A percentile compares a stretch with the other conserved stretches of the same genome.
Evolutionary conservation across 306 rosid species (phyloP).

Genomic region (Cicer judaicum): DNA sequence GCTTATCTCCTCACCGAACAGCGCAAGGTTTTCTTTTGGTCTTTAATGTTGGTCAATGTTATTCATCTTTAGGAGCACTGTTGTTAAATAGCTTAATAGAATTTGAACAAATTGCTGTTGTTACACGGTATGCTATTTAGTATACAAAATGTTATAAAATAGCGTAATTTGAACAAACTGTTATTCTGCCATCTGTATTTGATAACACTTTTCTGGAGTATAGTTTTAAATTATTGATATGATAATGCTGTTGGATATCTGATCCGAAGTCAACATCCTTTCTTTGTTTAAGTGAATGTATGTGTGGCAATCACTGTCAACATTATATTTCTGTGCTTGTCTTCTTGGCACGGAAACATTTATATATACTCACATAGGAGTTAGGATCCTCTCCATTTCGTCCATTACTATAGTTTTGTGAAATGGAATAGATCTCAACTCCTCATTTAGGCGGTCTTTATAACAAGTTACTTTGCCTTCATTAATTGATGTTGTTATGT

Average conservation of each 20-base stretch:
- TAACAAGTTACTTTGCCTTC: slow-evolving; percentile 29
- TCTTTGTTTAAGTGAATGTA: slow-evolving; percentile 21
- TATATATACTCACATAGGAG: slow-evolving; percentile 9
- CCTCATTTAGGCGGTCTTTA: neutral
- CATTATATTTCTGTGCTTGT: slow-evolving; percentile 10
- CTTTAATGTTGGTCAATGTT: slow-evolving; percentile 20
- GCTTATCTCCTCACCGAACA: slow-evolving; percentile 76
- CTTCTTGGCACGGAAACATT: slow-evolving; percentile 16
- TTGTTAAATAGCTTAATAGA: neutral
- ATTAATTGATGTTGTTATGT: slow-evolving; percentile 19
- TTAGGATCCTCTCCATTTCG: too few species aligned
- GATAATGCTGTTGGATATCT: slow-evolving; percentile 6
- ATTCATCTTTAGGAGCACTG: neutral
- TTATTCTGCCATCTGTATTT: neutral
- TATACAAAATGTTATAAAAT: neutral
- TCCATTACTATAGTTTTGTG: too few species aligned
- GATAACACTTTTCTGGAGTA: slow-evolving; percentile 9
- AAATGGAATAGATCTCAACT: too few species aligned
- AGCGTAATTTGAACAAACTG: neutral
- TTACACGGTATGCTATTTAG: neutral
- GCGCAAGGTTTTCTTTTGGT: slow-evolving; percentile 57
- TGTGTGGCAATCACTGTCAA: slow-evolving; percentile 7
- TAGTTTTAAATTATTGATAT: slow-evolving; percentile 1
- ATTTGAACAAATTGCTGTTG: neutral
- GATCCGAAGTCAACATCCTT: slow-evolving; percentile 12